These are phyloP conservation scores for Artomyces pyxidatus DNA, from an alignment of 768 basidiomycete genomes.

Conservation along the genomic window DNA sequence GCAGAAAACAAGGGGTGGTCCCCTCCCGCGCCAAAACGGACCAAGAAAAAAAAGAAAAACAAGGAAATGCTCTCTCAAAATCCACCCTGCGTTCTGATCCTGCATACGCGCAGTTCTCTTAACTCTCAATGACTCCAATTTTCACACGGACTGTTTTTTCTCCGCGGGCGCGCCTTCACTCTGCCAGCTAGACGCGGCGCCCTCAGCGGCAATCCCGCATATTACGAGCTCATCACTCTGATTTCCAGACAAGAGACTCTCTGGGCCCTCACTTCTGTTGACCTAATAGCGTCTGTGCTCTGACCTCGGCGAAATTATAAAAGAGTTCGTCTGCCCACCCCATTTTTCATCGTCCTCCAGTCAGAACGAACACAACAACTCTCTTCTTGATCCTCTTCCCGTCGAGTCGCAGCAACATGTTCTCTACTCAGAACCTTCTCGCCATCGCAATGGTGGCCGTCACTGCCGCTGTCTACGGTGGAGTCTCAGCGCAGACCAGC, in stretches of 20 bases:
- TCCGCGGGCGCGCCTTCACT: too few species aligned
- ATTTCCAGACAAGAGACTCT: background rate
- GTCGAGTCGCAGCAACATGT: background rate
- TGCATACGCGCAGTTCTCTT: too few species aligned
- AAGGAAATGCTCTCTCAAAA: too few species aligned
- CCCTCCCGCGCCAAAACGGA: too few species aligned
- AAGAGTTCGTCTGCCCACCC: background rate
- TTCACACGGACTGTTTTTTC: too few species aligned
- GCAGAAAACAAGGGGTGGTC: too few species aligned
- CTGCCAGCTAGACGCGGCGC: too few species aligned
- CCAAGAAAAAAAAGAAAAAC: too few species aligned
- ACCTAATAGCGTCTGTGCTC: background rate
- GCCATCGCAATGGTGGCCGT: background rate
- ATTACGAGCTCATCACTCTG: background rate
- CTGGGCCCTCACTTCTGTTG: too few species aligned
- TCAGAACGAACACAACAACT: background rate
- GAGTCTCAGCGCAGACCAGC: slow-evolving; percentile 1
- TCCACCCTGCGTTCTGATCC: too few species aligned
- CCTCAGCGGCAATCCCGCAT: background rate
- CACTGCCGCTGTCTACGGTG: background rate
- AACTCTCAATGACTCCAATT: too few species aligned
- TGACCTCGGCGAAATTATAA: background rate
- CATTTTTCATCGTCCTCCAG: background rate
- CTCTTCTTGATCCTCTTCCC: background rate
- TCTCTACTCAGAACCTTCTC: background rate